Base-by-base conservation (phyloP, 1,284 basidiomycete species). In the Pisolithus thermaeus region DNA sequence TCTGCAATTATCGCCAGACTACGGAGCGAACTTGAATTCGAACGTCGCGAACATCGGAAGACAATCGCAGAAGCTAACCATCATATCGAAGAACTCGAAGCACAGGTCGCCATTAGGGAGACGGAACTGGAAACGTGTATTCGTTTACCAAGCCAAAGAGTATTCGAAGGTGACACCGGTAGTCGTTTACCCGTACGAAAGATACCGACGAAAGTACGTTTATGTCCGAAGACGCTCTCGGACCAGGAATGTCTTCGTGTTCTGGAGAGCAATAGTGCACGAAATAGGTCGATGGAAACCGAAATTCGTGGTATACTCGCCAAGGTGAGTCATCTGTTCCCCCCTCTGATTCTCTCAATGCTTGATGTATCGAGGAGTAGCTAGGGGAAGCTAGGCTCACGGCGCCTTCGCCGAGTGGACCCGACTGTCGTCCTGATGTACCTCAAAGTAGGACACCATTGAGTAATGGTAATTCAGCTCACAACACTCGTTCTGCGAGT, bases 21-120 rank as follows among this genome's bases (percentile, higher is more conserved):
- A 11, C 70, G 72, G 22, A 64, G 53, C 18, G 73, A 78, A 53
- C 71, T 77, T 22, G 71, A 73, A 20, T 54, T 65, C 1, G 82
- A 83, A 58, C 71, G 73, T 3, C 60, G 58, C 35, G 71, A 73
- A 0, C 79, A 80, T 54, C 57, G 58, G 8, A 65, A 63, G 14
- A 74, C 72, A 0, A 69, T 66, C 11, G 66, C 71, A 37, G 61
- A 68, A 7, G 70, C 73, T 0, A 75, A 78, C 48, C 59, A 66
- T 1, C 71, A 73, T 42, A 73, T 80, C 35, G 61, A 73, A 7
- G 62, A 69, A 9, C 70, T 85, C 2, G 73, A 78, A 50, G 78
- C 81, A 1, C 76, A 76, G 59, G 63, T 84, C 4, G 78, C 81
- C 0, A 71, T 73, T 6, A 72, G 81, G 22, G 83, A 84, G 41